Base-by-base conservation (phyloP, 441 rosid genomes). In the Mallotus japonicus region DNA sequence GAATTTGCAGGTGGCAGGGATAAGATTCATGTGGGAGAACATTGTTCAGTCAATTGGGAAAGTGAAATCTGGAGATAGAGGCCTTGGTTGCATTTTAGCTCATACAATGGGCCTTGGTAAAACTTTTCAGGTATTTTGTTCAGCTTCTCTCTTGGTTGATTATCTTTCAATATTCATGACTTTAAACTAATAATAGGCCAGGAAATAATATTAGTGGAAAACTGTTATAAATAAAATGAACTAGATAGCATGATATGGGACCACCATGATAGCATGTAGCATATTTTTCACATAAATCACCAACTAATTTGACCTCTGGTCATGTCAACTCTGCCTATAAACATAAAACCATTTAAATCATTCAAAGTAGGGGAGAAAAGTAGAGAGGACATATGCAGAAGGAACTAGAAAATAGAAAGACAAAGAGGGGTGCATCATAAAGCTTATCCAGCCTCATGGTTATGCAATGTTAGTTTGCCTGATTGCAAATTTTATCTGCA, bases 81-180 rank as follows among this genome's bases (percentile, higher is more conserved):
- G 99, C 76, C 97, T 96, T 69, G 99, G 99, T 64, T 96, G 99
- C 87, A 96, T 96, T 84, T 83, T 96, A 81, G 99, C 99, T 67
- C 99, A 96, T 80, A 96, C 97, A 72, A 96, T 96, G 99, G 99
- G 99, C 75, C 97, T 96, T 56, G 99, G 99, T 63, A 96, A 96
- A 92, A 96, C 99, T 72, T 87, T 96, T 79, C 99, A 96, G 97
- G 99, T 96, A 84, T 64, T 74, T 44, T 78, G n/a, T 62, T 81
- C 49, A 57, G 60, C 50, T 58, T 72, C 42, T 77, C 16, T 75
- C 34, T 67, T 49, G 28, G 50, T 76, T 13, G 40, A 6, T 74
- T 63, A 28, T 28, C 2, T 49, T 55, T 70, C 5, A 44, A 12
- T 14, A 17, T 58, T 67, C 2, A 40, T n/a, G n/a, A 62, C 24